Percentiles rank a stretch among this genome's conserved stretches.
Conservation (phyloP, 2,329 filamentous ascomycete genomes). For the Botrytis tulipae region DNA sequence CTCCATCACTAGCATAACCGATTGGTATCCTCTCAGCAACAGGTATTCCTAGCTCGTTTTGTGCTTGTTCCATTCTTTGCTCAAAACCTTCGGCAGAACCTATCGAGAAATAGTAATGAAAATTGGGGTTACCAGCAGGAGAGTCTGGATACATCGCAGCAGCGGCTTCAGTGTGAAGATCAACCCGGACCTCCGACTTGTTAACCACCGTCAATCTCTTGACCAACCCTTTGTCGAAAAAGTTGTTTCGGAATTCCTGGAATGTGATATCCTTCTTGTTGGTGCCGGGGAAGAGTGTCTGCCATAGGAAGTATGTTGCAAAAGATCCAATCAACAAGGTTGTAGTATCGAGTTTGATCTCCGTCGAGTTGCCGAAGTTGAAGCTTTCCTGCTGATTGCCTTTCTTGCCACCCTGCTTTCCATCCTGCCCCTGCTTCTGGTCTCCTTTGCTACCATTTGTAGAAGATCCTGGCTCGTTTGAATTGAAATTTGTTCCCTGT, state of each 20-base stretch:
- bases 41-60: conserved; percentile 83
- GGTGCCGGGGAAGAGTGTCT: conserved; percentile 64
- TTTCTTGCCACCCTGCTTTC: conserved; percentile 10
- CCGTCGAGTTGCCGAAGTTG: conserved; percentile 24
- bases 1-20: conserved; percentile 76
- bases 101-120: conserved; percentile 92
- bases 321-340: conserved; percentile 50
- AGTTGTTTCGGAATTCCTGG: conserved; percentile 92
- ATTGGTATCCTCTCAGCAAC: conserved; percentile 88
- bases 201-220: conserved; percentile 86
- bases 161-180: conserved; percentile 73
- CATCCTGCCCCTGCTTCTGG: conserved; percentile 10
- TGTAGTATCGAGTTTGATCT: conserved; percentile 36
- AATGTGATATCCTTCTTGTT: conserved; percentile 83
- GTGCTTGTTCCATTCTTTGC: conserved; percentile 80
- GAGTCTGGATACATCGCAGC: conserved; percentile 74
- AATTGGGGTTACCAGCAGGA: conserved; percentile 63
- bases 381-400: conserved; percentile 40
- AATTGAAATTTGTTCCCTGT: conserved; percentile 35
- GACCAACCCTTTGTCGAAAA: conserved; percentile 92
- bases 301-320: conserved; percentile 61
- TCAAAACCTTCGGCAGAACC: conserved; percentile 94
- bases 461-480: conserved; percentile 23
- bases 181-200: conserved; percentile 73
- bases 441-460: not conserved